A percentile compares a stretch with the other conserved stretches of the same genome.
These are phyloP conservation scores for Magnolia kwangsiensis DNA, from an alignment of 164 flowering plant species.

Conservation along the genomic window DNA sequence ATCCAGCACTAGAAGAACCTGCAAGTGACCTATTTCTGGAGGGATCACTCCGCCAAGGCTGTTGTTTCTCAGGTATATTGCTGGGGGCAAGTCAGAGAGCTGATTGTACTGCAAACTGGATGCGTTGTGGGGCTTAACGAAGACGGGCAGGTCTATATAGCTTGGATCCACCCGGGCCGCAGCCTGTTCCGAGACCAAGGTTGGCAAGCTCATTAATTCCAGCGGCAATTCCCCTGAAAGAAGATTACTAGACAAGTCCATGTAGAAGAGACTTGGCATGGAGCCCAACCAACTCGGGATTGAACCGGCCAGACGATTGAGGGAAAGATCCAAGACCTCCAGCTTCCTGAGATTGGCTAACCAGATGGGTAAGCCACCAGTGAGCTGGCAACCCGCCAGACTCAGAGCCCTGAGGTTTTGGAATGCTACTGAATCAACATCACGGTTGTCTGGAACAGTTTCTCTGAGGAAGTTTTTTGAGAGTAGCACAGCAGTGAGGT, in stretches of 20 bases:
- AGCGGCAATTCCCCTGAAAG: constrained; percentile 47
- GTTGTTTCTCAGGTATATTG: constrained; percentile 48
- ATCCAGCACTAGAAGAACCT: constrained; percentile 46
- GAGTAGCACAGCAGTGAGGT: constrained; percentile 39
- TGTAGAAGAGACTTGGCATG: constrained; percentile 49
- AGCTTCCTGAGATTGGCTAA: constrained; percentile 31
- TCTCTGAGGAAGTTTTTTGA: constrained; percentile 43
- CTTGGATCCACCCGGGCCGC: constrained; percentile 19
- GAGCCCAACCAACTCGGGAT: constrained; percentile 54
- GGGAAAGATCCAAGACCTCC: constrained; percentile 49
- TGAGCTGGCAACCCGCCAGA: constrained; percentile 45
- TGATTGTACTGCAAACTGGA: constrained; percentile 51
- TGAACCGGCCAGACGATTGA: constrained; percentile 41
- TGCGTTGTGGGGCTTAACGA: constrained; percentile 38
- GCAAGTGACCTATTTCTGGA: constrained; percentile 46
- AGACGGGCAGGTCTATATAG: constrained; percentile 54
- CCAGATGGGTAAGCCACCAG: constrained; percentile 54
- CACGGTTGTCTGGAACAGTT: constrained; percentile 30
- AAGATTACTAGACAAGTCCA: constrained; percentile 49
- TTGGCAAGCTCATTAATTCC: constrained; percentile 30
- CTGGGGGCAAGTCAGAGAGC: constrained; percentile 55
- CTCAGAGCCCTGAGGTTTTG: constrained; percentile 44
- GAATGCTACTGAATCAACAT: constrained; percentile 29
- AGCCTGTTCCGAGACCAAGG: constrained; percentile 20
- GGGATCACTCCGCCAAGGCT: constrained; percentile 52